Base-by-base conservation (phyloP, 202 grass and related monocot species). In the Miscanthus sacchariflorus region DNA sequence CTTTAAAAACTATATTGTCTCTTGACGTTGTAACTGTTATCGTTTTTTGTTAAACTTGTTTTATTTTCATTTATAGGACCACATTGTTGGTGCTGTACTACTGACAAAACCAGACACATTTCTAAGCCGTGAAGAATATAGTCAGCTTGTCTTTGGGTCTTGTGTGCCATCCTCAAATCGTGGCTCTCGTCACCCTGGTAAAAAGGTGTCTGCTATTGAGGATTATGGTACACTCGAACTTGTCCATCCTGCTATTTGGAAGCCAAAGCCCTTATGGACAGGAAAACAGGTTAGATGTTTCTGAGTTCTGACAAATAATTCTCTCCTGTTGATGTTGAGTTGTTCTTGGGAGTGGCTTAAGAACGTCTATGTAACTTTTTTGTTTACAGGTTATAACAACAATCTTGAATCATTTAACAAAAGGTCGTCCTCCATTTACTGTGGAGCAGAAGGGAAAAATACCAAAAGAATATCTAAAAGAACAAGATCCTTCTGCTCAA, bases 71-170 rank as follows among this genome's bases (percentile, higher is more conserved):
- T 78, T 78, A 19, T 64, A 98, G 96, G 96, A 98, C 80, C 96
- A 98, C 86, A 98, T 98, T 48, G 78, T 96, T 85, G 77, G 96
- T 96, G 96, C 96, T 72, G 96, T 98, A 72, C 92, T 98, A 45
- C 83, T 98, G 48, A 98, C 96, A 90, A 94, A 93, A 76, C 38
- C 70, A 48, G 92, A 89, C 77, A 98, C 96, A 0, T 77, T 98
- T 81, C 87, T 98, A 58, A 96, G 85, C 81, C 96, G 91, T 85
- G 89, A 98, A 82, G 92, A 98, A 77, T 98, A 98, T 39, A 81
- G 88, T 87, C 96, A 98, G 81, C 94, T 98, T 87, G 88, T 96
- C 56, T 95, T 81, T 84, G 92, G 89, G 68, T 93, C 91, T 81
- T 90, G 86, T 52, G 76, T 96, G 72, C 87, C 87, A 61, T 77